Evolutionary conservation across 345 rosid species (phyloP), one percentile per base, ranked within the genome.

Genomic region (Boechera divaricarpa): DNA sequence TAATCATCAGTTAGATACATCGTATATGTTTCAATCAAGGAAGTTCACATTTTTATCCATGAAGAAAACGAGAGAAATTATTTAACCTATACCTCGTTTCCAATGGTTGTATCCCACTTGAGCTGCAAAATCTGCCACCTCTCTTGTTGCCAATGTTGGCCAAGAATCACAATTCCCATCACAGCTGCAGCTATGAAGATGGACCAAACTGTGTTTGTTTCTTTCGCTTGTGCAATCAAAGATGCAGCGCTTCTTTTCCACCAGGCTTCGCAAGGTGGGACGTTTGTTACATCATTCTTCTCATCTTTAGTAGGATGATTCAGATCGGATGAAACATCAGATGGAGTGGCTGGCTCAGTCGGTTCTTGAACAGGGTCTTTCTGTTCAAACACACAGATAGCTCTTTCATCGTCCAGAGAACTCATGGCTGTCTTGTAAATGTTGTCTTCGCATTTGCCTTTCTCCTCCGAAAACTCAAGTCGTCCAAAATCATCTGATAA

Each of bases 121-220:
- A 80, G 88, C 49, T 91, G 98, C 88, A 92, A 81, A 77, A 77
- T 82, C 81, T 89, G 92, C 97, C 95, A 89, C 88, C 87, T 91
- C 69, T 96, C 98, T 59, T 86, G 94, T 73, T 85, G 99, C 99
- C 98, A 91, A 13, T 73, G 93, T 71, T 91, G 97, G 69, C 99
- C 97, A 59, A 96, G 84, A 76, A 96, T 86, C 75, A 91, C 97
- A 76, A 93, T 77, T 70, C 99, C 99, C 93, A 91, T 87, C 24
- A 96, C 90, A 73, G 99, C 92, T 5, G 97, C 97, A 54, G 99
- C 96, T 75, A 96, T 63, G 62, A 89, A 91, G 75, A 96, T 73
- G 3, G 99, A 93, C 99, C 99, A 96, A 51, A 93, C 82, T 13
- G 98, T 48, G 77, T 91, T 91, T 16, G 97, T 88, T 63, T 93